These are phyloP conservation scores for Calycina herbarum DNA, from an alignment of 2,329 filamentous ascomycete species.

Conservation along the genomic window DNA sequence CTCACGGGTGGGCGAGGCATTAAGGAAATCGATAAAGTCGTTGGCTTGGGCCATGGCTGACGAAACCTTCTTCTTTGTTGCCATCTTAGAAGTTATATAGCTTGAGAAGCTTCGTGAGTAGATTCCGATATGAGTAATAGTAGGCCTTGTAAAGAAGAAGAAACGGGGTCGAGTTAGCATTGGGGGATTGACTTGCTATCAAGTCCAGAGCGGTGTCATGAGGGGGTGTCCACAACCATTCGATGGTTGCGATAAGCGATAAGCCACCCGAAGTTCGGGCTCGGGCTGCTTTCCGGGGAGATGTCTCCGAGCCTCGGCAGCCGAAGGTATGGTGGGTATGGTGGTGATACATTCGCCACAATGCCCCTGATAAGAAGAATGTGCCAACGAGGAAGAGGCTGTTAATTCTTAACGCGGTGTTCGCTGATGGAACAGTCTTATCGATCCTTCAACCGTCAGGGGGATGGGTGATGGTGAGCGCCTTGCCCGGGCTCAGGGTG, in stretches of 20 bases:
- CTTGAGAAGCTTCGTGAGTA: background rate
- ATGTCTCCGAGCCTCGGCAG: background rate
- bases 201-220: background rate
- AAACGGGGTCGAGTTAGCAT: background rate
- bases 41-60: constrained; percentile 35
- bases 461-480: too few species aligned
- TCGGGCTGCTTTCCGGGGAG: too few species aligned
- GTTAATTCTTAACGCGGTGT: too few species aligned
- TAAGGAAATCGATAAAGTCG: constrained; percentile 91
- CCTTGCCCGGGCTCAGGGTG: too few species aligned
- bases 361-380: too few species aligned
- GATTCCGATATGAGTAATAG: background rate
- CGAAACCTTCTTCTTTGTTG: constrained; percentile 2
- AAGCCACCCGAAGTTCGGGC: background rate
- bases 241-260: background rate
- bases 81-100: background rate
- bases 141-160: background rate
- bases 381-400: too few species aligned
- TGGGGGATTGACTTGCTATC: background rate
- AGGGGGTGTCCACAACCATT: background rate
- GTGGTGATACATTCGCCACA: too few species aligned
- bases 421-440: too few species aligned
- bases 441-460: too few species aligned
- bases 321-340: too few species aligned
- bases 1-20: constrained; percentile 89